Base-by-base conservation (phyloP, 805 yeast species). In the Pichia membranifaciens region DNA sequence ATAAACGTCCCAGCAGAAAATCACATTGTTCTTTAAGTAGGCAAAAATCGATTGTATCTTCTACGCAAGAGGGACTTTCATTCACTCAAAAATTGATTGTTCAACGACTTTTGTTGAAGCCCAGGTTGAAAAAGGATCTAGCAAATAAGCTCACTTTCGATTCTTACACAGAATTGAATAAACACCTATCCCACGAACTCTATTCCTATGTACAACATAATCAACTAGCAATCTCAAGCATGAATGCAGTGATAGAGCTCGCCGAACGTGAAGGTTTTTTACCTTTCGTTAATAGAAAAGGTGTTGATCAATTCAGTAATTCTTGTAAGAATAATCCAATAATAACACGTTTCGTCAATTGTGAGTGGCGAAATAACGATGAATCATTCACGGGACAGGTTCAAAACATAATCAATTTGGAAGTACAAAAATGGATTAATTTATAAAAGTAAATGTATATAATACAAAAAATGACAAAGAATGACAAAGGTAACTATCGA, bases 81-180 rank as follows among this genome's bases (percentile, higher is more conserved):
- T 54, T 61, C 36, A 72, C 70, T 15, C 79, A 79, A 51, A 85
- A 86, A 56, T 58, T 66, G 17, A 62, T 67, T 31, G 73, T 86
- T 15, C 93, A 85, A 58, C 68, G 66, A 18, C 58, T 74, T 42
- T 64, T 78, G 29, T 81, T 86, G 10, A 65, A 87, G 36, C 67
- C 72, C 17, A 70, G 67, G 17, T 58, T 86, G 41, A 67, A 79
- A 42, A 76, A 8, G 15, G 38, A 31, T 12, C 12, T 43, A 18
- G 41, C 44, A 2, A 22, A 61, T 54, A 28, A 66, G 43, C 50
- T 59, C 8, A 46, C 57, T 9, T 49, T 58, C 10, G 45, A 48
- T 1, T 38, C 52, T 21, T 87, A 81, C 58, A 82, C 87, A 3
- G 61, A 60, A 15, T 71, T 85, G 46, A 86, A 86, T 63, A 78